These are phyloP conservation scores for Cladophialophora psammophila DNA, from an alignment of 2,329 filamentous ascomycete species.

Conservation along the genomic window DNA sequence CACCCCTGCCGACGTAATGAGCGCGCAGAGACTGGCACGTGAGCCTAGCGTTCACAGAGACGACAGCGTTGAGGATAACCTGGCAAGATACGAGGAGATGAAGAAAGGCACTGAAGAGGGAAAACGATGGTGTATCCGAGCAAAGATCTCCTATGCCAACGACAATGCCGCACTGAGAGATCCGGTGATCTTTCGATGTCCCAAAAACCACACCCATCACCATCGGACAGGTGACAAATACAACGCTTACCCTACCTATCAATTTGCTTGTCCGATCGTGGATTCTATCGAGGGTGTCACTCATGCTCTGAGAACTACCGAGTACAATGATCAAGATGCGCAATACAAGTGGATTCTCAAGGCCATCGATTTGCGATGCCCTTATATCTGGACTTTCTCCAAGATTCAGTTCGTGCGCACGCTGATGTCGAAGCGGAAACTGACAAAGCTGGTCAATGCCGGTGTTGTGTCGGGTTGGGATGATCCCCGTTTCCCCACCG, in stretches of 20 bases:
- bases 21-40: conserved; percentile 81
- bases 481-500: conserved; percentile 60
- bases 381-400: conserved; percentile 61
- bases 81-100: conserved; percentile 92
- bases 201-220: conserved; percentile 66
- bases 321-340: conserved; percentile 62
- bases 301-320: conserved; percentile 70
- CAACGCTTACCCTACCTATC: conserved; percentile 73
- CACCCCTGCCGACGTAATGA: conserved; percentile 88
- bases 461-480: conserved; percentile 61
- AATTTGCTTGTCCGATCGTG: conserved; percentile 70
- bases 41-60: conserved; percentile 83
- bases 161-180: conserved; percentile 96
- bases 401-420: conserved; percentile 62
- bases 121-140: conserved; percentile 86
- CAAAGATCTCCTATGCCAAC: conserved; percentile 90
- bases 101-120: conserved; percentile 83
- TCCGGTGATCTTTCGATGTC: conserved; percentile 94
- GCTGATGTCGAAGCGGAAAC: conserved; percentile 59
- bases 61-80: conserved; percentile 78
- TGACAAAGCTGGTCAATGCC: conserved; percentile 58
- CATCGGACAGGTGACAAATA: conserved; percentile 69
- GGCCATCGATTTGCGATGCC: conserved; percentile 53
- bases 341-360: conserved; percentile 62
- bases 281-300: conserved; percentile 70